Percentiles rank a stretch among this genome's conserved stretches.
These are phyloP conservation scores for Podaxis mareebaensis DNA, from an alignment of 768 basidiomycete genomes.

Conservation along the genomic window DNA sequence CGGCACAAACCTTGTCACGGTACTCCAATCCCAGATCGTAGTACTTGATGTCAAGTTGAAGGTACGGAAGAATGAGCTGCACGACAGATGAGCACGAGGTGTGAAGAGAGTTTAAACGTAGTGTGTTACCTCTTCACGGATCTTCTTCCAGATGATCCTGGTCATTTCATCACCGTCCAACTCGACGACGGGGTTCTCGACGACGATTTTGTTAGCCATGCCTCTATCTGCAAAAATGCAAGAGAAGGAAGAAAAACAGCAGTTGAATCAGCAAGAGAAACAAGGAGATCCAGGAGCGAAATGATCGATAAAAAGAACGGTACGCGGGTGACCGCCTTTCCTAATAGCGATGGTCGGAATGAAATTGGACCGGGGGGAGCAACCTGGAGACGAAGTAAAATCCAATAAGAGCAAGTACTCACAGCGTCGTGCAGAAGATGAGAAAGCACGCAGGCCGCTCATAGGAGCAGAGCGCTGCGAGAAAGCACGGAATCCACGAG, in stretches of 20 bases:
- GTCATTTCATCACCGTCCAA: slow-evolving; percentile 99
- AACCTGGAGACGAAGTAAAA: not conserved
- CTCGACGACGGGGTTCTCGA: slow-evolving; percentile 89
- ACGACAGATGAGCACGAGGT: slow-evolving; percentile 5
- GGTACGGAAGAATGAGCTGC: slow-evolving; percentile 92
- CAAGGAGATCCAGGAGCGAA: not conserved
- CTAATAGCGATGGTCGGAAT: not conserved
- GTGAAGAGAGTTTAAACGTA: not conserved
- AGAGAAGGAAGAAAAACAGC: not conserved
- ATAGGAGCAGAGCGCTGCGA: not conserved
- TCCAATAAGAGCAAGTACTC: not conserved
- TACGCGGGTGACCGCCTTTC: not conserved
- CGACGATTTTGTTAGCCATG: slow-evolving; percentile 66
- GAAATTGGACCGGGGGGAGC: not conserved
- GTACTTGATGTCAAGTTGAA: slow-evolving; percentile 97
- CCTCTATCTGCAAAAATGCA: slow-evolving; percentile 5
- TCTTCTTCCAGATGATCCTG: slow-evolving; percentile 98
- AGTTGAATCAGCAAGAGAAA: not conserved
- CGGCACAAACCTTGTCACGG: slow-evolving; percentile 73
- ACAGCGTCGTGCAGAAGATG: slow-evolving; percentile 12
- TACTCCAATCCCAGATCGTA: slow-evolving; percentile 95
- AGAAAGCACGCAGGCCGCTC: slow-evolving; percentile 1
- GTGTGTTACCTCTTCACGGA: slow-evolving; percentile 80
- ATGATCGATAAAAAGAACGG: not conserved
- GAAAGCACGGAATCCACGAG: slow-evolving; percentile 4